Conservation (phyloP, 129 eudicot genomes). For the Lonicera japonica region DNA sequence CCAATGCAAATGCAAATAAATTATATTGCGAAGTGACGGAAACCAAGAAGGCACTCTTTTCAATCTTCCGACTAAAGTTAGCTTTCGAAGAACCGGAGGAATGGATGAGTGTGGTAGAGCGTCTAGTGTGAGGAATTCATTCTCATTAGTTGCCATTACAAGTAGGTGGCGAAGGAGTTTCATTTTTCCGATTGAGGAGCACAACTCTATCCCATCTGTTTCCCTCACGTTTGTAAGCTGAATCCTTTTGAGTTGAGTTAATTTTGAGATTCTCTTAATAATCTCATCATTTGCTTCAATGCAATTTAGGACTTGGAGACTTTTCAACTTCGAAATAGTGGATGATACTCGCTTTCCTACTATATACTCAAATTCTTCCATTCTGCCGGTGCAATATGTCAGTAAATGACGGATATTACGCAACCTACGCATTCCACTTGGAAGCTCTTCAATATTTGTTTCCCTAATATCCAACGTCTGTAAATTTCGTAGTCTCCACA, state of each 20-base stretch:
- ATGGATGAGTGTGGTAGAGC: not conserved
- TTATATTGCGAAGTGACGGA: not conserved
- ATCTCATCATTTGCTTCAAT: not conserved
- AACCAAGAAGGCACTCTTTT: conserved; percentile 1
- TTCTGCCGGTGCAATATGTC: not conserved
- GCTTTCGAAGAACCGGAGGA: not conserved
- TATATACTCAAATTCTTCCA: not conserved
- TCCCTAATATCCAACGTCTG: conserved; percentile 1
- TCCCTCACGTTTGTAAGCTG: not conserved
- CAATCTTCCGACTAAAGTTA: not conserved
- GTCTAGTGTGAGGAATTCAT: not conserved
- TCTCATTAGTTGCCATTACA: conserved; percentile 4
- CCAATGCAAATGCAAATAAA: not conserved
- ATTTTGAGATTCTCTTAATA: not conserved
- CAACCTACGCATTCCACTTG: conserved; percentile 8
- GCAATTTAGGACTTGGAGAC: not conserved
- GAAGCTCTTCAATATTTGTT: not conserved
- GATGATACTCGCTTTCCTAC: not conserved
- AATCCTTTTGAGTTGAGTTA: not conserved
- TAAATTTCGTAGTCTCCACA: conserved; percentile 5
- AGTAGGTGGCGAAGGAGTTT: not conserved
- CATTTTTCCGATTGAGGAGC: not conserved
- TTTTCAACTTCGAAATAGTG: not conserved
- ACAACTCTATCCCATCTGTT: not conserved
- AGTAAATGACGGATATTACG: conserved; percentile 6